Conservation (phyloP, 1,284 basidiomycete species). For the Cryptococcus neoformans region DNA sequence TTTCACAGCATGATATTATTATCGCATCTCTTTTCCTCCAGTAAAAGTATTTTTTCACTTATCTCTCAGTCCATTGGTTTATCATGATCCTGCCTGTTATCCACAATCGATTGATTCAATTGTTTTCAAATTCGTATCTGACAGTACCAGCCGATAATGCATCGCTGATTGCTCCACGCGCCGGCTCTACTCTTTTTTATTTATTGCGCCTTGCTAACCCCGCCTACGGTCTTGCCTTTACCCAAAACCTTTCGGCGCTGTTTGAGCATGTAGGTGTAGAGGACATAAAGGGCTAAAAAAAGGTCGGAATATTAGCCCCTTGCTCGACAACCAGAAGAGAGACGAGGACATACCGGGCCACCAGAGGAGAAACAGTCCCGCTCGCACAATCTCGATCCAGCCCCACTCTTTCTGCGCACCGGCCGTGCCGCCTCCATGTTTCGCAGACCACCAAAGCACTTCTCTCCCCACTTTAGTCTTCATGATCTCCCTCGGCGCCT, state of each 20-base stretch:
- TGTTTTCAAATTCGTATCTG: too few species aligned
- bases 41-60: too few species aligned
- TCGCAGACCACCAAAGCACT: conserved; percentile 32
- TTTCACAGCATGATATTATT: too few species aligned
- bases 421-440: conserved; percentile 8
- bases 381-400: conserved; percentile 56
- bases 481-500: conserved; percentile 21
- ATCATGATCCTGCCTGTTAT: too few species aligned
- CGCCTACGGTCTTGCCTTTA: conserved; percentile 39
- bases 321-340: neutral
- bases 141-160: too few species aligned
- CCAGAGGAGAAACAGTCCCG: conserved; percentile 74
- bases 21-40: too few species aligned
- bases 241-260: conserved; percentile 76
- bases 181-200: neutral
- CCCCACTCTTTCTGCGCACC: conserved; percentile 24
- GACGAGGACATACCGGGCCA: conserved; percentile 69
- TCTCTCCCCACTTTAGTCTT: conserved; percentile 25
- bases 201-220: conserved; percentile 23
- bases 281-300: conserved; percentile 67
- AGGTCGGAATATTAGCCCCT: neutral
- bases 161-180: too few species aligned
- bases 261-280: conserved; percentile 86
- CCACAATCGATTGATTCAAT: too few species aligned
- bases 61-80: too few species aligned